Percentiles rank a stretch among this genome's conserved stretches.
Evolutionary conservation across 306 rosid species (phyloP).

Genomic region (Quercus parvula): DNA sequence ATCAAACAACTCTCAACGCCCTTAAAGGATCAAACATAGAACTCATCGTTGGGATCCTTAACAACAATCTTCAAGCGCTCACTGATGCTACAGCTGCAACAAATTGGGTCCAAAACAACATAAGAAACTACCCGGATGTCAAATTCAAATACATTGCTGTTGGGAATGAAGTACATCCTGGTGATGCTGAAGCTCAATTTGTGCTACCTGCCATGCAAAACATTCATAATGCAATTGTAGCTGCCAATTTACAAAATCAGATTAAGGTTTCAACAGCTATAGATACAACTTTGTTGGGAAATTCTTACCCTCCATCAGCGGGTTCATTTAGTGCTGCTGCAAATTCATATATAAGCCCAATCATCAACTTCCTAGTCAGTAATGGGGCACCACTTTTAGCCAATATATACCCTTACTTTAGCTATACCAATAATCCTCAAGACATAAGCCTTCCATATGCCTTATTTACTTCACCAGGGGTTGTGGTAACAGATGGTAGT

Average conservation of each 20-base stretch:
- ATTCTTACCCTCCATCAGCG: slow-evolving; percentile 37
- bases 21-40: slow-evolving; percentile 53
- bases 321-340: slow-evolving; percentile 31
- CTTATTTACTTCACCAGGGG: slow-evolving; percentile 37
- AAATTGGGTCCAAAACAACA: slow-evolving; percentile 32
- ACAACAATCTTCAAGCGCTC: slow-evolving; percentile 15
- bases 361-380: slow-evolving; percentile 26
- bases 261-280: slow-evolving; percentile 60
- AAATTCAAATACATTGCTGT: slow-evolving; percentile 40
- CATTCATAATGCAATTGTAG: slow-evolving; percentile 31
- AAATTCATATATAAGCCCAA: slow-evolving; percentile 27
- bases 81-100: slow-evolving; percentile 27
- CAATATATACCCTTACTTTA: slow-evolving; percentile 56
- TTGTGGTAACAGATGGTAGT: slow-evolving; percentile 16
- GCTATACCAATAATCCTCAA: slow-evolving; percentile 1
- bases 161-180: slow-evolving; percentile 45
- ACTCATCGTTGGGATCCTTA: slow-evolving; percentile 32
- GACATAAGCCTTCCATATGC: slow-evolving; percentile 31
- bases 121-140: slow-evolving; percentile 30
- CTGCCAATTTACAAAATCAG: slow-evolving; percentile 36
- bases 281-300: slow-evolving; percentile 11
- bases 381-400: slow-evolving; percentile 64
- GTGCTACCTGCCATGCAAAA: slow-evolving; percentile 32
- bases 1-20: slow-evolving; percentile 32
- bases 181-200: slow-evolving; percentile 2